Evolutionary conservation across 768 basidiomycete species (phyloP), one percentile per base, ranked within the genome.

Genomic region (Dioszegia aurantiaca): DNA sequence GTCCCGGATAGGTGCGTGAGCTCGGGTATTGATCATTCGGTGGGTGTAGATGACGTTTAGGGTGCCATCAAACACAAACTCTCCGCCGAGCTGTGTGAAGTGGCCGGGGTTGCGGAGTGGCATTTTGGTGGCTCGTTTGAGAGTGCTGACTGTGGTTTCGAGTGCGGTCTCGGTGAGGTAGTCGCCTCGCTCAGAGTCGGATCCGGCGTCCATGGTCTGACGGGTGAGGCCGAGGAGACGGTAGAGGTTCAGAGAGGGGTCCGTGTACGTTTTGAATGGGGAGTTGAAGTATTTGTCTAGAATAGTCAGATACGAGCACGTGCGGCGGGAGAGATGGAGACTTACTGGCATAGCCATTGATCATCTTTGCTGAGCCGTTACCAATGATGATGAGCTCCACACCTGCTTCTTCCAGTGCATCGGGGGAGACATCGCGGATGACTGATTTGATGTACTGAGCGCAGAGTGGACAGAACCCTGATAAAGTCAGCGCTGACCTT

Each of bases 381-480:
- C 87, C 83, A 71, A 93, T 84, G 64, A 92, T 80, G 46, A 90
- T 80, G 42, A 91, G 73, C 53, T 84, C 82, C 28, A 86, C 81
- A 26, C 80, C 79, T 23, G 81, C 80, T 60, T 77, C 74, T 58
- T 79, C 76, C 23, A 87, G 79, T 5, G 79, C 75, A 74, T 79
- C 79, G 56, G 78, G 72, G 63, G 82, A 61, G 62, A 85, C 73
- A 44, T 82, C 79, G 51, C 71, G 79, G 77, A 79, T 77, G 62
- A 89, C 80, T 31, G 84, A 86, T 40, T 83, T 80, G 81, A 92
- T 84, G 74, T 93, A 95, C 74, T 94, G 90, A 69, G 90, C 89
- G 74, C 88, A 90, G 12, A 85, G 77, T 0, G 88, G 86, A 70
- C 90, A 92, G 59, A 66, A 73, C 70, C 82, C 84, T 83, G 40